phyloP scores from a whole-genome alignment of 306 rosid genomes.

The Cicer bijugum region DNA sequence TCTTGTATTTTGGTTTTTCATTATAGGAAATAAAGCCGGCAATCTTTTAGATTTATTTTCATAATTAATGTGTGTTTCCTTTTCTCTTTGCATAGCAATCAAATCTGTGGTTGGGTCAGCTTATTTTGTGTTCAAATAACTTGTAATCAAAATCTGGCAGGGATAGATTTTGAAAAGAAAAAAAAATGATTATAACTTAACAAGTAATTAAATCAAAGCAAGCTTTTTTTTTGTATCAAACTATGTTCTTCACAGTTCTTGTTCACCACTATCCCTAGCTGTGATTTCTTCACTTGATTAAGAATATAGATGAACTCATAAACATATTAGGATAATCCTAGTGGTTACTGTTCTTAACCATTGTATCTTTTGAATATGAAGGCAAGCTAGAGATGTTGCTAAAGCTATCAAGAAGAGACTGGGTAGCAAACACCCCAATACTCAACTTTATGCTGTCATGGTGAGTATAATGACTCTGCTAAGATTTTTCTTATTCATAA shows the following conservation, averaged over 20 bases:
- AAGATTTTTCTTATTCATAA: conserved; percentile 1
- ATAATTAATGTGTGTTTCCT: neutral
- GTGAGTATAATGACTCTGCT: conserved; percentile 56
- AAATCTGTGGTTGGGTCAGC: conserved; percentile 6
- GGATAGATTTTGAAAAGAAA: neutral
- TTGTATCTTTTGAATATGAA: conserved; percentile 48
- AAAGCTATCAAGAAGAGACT: conserved; percentile 84
- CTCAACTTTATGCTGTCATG: conserved; percentile 82
- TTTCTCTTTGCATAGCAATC: conserved; percentile 8
- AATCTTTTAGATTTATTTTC: conserved; percentile 2
- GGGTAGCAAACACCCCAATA: conserved; percentile 70
- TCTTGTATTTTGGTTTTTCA: conserved; percentile 23
- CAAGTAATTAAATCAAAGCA: conserved; percentile 6
- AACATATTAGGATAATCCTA: conserved; percentile 30
- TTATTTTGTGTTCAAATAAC: conserved; percentile 16
- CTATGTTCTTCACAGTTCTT: conserved; percentile 31
- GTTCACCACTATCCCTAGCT: conserved; percentile 19
- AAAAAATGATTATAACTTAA: neutral
- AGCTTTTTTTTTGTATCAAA: conserved; percentile 20
- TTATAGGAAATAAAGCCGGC: conserved; percentile 1
- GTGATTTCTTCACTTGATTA: conserved; percentile 28
- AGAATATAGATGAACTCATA: conserved; percentile 36
- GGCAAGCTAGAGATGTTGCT: conserved; percentile 77
- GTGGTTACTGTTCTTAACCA: conserved; percentile 22
- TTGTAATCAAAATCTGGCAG: conserved; percentile 24